These are phyloP conservation scores for Atalantia buxifolia DNA, from an alignment of 345 rosid genomes.

Conservation along the genomic window DNA sequence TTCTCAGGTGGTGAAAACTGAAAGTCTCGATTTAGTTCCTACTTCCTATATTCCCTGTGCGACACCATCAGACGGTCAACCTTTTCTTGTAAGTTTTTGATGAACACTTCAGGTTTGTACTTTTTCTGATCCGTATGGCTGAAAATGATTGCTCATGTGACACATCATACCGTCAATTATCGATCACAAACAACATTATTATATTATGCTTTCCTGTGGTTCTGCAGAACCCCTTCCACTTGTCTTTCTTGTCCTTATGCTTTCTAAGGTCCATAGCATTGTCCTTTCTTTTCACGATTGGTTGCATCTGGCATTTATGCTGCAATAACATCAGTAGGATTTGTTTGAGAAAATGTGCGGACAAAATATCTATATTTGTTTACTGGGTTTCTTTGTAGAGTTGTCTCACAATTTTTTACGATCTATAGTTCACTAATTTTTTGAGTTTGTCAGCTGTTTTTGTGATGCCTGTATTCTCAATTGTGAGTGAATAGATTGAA, in stretches of 20 bases:
- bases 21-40: neutral
- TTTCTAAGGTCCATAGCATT: neutral
- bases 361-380: neutral
- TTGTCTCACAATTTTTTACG: neutral
- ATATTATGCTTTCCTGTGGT: neutral
- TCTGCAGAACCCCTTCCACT: neutral
- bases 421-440: neutral
- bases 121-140: neutral
- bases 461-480: neutral
- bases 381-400: neutral
- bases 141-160: neutral
- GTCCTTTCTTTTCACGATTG: neutral
- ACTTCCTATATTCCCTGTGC: slow-evolving; percentile 10
- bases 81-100: slow-evolving; percentile 22
- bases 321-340: neutral
- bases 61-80: neutral
- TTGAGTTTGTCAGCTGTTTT: neutral
- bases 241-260: neutral
- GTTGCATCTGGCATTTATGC: neutral
- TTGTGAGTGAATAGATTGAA: neutral
- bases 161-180: too few relatives aligned
- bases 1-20: neutral
- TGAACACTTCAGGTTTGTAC: neutral
- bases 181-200: neutral
- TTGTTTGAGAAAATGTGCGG: neutral